These are phyloP conservation scores for Pseudogymnoascus sp. DNA, from an alignment of 2,329 filamentous ascomycete species.

Conservation along the genomic window DNA sequence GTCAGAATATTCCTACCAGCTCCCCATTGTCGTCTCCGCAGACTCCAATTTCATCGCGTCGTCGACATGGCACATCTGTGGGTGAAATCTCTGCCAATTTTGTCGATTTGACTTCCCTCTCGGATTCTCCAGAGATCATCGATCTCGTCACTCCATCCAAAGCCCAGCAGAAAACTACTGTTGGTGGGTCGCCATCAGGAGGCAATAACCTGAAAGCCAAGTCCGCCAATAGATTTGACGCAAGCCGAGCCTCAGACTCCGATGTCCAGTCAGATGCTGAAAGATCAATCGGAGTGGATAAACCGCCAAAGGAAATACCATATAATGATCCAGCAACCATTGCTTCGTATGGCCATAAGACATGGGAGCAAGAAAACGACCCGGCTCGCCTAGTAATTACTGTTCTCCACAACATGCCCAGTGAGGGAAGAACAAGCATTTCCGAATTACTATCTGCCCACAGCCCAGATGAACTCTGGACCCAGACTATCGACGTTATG, in stretches of 20 bases:
- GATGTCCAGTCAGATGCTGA: conserved; percentile 11
- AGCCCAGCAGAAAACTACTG: background rate
- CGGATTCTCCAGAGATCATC: conserved; percentile 15
- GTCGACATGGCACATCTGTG: background rate
- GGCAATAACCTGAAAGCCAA: conserved; percentile 12
- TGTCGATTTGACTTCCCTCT: conserved; percentile 20
- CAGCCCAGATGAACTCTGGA: conserved; percentile 17
- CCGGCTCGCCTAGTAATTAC: conserved; percentile 36
- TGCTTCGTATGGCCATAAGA: conserved; percentile 17
- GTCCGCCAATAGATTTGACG: conserved; percentile 13
- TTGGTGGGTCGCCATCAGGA: background rate
- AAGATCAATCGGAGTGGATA: conserved; percentile 8
- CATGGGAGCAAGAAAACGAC: conserved; percentile 21
- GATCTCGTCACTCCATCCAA: conserved; percentile 17
- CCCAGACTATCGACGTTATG: conserved; percentile 17
- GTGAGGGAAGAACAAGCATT: conserved; percentile 8
- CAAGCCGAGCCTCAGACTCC: conserved; percentile 18
- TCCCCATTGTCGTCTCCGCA: background rate
- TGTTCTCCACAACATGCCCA: conserved; percentile 29
- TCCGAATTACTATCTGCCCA: conserved; percentile 16
- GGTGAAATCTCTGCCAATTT: background rate
- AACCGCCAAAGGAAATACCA: conserved; percentile 18
- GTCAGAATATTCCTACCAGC: background rate
- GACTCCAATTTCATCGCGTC: background rate
- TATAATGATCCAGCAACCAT: conserved; percentile 21